These are phyloP conservation scores for Cyamopsis tetragonoloba DNA, from an alignment of 306 rosid species.

Conservation along the genomic window DNA sequence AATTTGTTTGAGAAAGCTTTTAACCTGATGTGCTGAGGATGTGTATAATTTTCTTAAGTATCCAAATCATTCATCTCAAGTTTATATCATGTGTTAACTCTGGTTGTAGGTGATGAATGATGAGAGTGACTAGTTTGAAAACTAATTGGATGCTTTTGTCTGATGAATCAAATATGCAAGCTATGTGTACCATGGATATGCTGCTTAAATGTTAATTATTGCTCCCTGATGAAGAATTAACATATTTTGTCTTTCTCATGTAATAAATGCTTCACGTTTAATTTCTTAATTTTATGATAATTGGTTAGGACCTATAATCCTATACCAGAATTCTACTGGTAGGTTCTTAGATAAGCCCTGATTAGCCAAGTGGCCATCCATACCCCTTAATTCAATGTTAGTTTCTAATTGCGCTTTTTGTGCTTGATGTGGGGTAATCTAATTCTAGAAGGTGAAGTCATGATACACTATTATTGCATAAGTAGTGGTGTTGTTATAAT, in stretches of 20 bases:
- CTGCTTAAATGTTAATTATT: neutral
- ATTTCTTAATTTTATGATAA: neutral
- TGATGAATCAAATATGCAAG: neutral
- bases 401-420: too few species aligned
- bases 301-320: neutral
- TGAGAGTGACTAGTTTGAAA: too few species aligned
- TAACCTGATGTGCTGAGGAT: neutral
- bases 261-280: neutral
- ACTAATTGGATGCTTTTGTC: too few species aligned
- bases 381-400: too few species aligned
- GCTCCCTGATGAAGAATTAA: neutral
- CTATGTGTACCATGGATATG: neutral
- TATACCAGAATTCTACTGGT: neutral
- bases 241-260: neutral
- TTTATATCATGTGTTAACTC: neutral
- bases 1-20: constrained; percentile 3
- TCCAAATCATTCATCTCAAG: neutral
- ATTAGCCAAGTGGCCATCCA: too few species aligned
- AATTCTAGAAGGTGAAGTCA: too few species aligned
- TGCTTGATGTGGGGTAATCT: too few species aligned
- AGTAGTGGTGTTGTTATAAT: too few species aligned
- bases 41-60: neutral
- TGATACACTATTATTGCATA: too few species aligned
- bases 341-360: neutral
- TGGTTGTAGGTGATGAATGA: neutral